Percentiles rank a stretch among this genome's conserved stretches.
Conservation (phyloP, 768 basidiomycete species). For the Dentipellis fragilis region DNA sequence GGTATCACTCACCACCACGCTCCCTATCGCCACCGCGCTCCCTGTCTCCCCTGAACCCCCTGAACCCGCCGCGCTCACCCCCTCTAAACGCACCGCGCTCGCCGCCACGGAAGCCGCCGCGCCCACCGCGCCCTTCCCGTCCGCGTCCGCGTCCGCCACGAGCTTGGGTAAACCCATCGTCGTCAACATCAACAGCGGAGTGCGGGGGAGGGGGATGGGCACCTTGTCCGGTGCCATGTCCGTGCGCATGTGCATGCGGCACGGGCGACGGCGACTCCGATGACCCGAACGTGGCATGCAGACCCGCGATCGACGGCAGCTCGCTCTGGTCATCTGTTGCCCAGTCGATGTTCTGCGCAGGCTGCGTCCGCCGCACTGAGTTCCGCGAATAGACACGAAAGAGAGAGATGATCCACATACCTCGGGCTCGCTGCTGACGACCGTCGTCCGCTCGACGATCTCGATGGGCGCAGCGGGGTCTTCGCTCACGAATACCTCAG, state of each 20-base stretch:
- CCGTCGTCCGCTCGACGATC: conserved; percentile 2
- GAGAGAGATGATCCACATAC: not conserved
- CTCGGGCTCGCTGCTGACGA: not conserved
- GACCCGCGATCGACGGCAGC: conserved; percentile 65
- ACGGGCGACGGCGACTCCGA: conserved; percentile 32
- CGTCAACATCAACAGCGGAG: conserved; percentile 28
- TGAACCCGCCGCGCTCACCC: conserved; percentile 35
- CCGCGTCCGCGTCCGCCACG: conserved; percentile 12
- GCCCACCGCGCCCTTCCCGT: conserved; percentile 6
- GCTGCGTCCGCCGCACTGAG: too few relatives aligned
- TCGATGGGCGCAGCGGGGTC: not conserved
- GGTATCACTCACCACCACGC: conserved; percentile 6
- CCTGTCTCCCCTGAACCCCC: conserved; percentile 23
- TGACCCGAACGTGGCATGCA: conserved; percentile 70
- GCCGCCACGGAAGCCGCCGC: conserved; percentile 12
- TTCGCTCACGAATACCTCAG: not conserved
- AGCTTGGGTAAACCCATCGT: conserved; percentile 47
- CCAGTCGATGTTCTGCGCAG: conserved; percentile 57
- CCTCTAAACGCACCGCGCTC: conserved; percentile 14
- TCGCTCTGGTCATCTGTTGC: conserved; percentile 73
- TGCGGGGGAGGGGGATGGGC: not conserved
- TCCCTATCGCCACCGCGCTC: conserved; percentile 4
- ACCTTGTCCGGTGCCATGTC: not conserved
- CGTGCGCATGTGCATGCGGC: conserved; percentile 13
- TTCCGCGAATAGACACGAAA: not conserved